Conservation (phyloP, 2,329 filamentous ascomycete genomes). For the Penicillium sp. region DNA sequence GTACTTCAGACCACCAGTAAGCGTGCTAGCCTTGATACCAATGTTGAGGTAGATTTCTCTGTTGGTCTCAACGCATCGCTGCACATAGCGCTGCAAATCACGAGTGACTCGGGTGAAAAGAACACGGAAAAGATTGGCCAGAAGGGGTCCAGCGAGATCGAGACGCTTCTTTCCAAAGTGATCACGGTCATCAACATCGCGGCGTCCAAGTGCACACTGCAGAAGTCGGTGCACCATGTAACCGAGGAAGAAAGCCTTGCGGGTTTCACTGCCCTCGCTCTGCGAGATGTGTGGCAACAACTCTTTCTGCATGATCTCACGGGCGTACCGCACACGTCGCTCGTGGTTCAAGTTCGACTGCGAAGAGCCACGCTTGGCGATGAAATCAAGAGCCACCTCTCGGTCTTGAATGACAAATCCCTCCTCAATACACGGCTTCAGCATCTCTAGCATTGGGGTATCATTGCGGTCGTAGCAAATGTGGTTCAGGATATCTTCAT, state of each 20-base stretch:
- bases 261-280: constrained; percentile 86
- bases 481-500: constrained; percentile 96
- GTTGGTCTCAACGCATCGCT: constrained; percentile 85
- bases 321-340: constrained; percentile 85
- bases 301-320: constrained; percentile 95
- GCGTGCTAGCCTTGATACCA: constrained; percentile 83
- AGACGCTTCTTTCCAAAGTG: constrained; percentile 99
- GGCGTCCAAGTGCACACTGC: constrained; percentile 86
- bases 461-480: constrained; percentile 96
- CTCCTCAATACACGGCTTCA: constrained; percentile 96
- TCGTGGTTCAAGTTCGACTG: constrained; percentile 71
- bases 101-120: constrained; percentile 88
- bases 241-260: constrained; percentile 96
- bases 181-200: constrained; percentile 94
- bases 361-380: constrained; percentile 81
- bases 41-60: constrained; percentile 86
- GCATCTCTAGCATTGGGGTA: constrained; percentile 94
- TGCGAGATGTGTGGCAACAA: constrained; percentile 96
- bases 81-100: constrained; percentile 86
- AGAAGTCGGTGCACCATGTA: constrained; percentile 98
- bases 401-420: constrained; percentile 94
- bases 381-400: constrained; percentile 90
- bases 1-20: constrained; percentile 94
- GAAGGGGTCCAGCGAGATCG: constrained; percentile 87
- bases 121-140: constrained; percentile 93